Percentiles rank a stretch among this genome's conserved stretches.
Evolutionary conservation across 306 rosid species (phyloP).

Genomic region (Corylus americana): DNA sequence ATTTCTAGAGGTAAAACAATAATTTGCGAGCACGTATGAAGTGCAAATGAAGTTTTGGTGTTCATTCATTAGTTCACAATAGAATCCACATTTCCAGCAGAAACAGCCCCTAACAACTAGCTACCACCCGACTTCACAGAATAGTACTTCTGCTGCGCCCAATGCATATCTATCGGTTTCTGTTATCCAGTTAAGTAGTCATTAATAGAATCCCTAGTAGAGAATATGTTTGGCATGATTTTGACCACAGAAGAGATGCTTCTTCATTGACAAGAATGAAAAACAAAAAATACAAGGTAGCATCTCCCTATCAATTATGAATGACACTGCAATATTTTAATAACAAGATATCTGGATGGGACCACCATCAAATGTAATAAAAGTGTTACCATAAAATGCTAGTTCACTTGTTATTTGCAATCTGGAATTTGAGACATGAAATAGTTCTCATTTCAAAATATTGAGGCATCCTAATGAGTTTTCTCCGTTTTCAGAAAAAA

Average conservation of each 20-base stretch:
- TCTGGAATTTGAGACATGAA: not conserved
- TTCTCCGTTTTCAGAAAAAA: not conserved
- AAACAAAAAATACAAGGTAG: not conserved
- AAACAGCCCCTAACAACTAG: not conserved
- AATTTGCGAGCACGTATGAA: not conserved
- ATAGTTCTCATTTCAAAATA: not conserved
- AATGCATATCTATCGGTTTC: not conserved
- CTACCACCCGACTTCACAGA: conserved; percentile 5
- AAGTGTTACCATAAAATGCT: not conserved
- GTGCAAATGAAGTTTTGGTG: not conserved
- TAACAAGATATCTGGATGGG: not conserved
- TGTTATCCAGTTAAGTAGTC: not conserved
- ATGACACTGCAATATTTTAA: not conserved
- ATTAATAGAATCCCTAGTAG: not conserved
- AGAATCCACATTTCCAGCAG: not conserved
- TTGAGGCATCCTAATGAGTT: not conserved
- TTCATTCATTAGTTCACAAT: not conserved
- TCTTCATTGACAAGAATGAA: not conserved
- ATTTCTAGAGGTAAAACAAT: not conserved
- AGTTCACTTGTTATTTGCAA: not conserved
- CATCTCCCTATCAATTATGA: not conserved
- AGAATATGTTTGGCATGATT: not conserved
- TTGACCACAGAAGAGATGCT: not conserved
- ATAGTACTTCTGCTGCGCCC: not conserved
- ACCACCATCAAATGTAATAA: not conserved